Evolutionary conservation across 768 basidiomycete species (phyloP), one percentile per base, ranked within the genome.

Genomic region (Piloderma croceum): DNA sequence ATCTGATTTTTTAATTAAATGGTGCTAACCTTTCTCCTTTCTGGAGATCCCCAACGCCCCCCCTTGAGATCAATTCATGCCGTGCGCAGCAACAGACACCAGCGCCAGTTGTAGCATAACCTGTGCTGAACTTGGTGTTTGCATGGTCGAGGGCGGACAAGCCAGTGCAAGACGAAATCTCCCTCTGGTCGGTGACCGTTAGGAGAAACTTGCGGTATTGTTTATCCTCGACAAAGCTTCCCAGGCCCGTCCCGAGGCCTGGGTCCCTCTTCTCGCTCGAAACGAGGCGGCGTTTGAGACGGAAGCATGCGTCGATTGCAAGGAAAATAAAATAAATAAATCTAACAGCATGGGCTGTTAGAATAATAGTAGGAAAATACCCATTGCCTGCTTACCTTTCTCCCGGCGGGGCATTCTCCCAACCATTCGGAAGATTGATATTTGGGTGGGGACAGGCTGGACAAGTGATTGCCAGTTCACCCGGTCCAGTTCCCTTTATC

Each of bases 381-480:
- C n/a, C n/a, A n/a, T n/a, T n/a, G n/a, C n/a, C n/a, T n/a, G n/a
- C 34, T 35, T 19, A 35, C 34, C 18, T 11, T 11, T 10, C 10
- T 19, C 39, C 42, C 11, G 44, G 39, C 3, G 47, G 44, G 2
- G 37, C 48, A 19, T 36, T 20, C 13, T 46, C 33, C 56, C 57
- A 60, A 13, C 45, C 49, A 3, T 22, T 27, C 0, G 51, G 57
- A 20, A 64, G 40, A 42, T 65, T 64, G 15, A 46, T 53, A 0
- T 41, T 49, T 0, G 54, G 59, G 7, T 61, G 56, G 1, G 56
- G 60, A 39, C 56, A 62, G 6, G 59, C 55, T 13, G 57, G 54
- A 36, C 60, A 63, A 25, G 46, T 18, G 7, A 62, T 38, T 1
- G 59, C 58, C 4, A 49, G 24, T 15, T 42, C 42, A 6, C 51